phyloP scores from a whole-genome alignment of 257 asterid genomes.

The Salvia splendens region DNA sequence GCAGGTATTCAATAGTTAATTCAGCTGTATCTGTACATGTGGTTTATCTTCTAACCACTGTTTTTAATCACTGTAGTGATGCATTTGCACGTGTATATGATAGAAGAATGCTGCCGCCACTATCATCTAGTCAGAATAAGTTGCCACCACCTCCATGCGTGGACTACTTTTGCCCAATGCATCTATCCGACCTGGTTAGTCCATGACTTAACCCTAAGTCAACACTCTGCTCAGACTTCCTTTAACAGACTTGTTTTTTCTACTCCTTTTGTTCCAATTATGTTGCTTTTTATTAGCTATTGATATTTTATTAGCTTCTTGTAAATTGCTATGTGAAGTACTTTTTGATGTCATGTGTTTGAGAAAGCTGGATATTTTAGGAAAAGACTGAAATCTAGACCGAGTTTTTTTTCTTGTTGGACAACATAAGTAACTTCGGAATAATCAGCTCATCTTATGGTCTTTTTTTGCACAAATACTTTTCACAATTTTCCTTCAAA shows the following conservation, averaged over 20 bases:
- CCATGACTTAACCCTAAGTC: constrained; percentile 29
- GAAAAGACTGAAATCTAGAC: constrained; percentile 4
- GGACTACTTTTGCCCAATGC: constrained; percentile 95
- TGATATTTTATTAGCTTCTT: constrained; percentile 2
- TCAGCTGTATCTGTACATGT: constrained; percentile 25
- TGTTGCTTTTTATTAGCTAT: constrained; percentile 22
- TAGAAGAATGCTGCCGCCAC: constrained; percentile 94
- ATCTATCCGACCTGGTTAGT: constrained; percentile 86
- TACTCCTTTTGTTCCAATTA: neutral
- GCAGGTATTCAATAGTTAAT: constrained; percentile 59
- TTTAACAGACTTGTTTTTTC: constrained; percentile 11
- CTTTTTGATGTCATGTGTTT: constrained; percentile 4
- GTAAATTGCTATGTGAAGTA: neutral
- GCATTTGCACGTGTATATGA: constrained; percentile 96
- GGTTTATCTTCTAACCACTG: constrained; percentile 25
- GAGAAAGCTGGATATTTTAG: neutral
- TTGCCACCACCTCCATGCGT: constrained; percentile 88
- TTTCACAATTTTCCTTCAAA: neutral
- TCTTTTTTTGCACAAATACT: neutral
- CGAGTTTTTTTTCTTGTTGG: neutral
- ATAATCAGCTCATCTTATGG: neutral
- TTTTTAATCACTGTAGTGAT: constrained; percentile 67
- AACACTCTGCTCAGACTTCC: neutral
- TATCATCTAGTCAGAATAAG: constrained; percentile 85
- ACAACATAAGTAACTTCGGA: neutral